These are phyloP conservation scores for Chlorella sp. DNA, from an alignment of 139 green algal species.

Conservation along the genomic window DNA sequence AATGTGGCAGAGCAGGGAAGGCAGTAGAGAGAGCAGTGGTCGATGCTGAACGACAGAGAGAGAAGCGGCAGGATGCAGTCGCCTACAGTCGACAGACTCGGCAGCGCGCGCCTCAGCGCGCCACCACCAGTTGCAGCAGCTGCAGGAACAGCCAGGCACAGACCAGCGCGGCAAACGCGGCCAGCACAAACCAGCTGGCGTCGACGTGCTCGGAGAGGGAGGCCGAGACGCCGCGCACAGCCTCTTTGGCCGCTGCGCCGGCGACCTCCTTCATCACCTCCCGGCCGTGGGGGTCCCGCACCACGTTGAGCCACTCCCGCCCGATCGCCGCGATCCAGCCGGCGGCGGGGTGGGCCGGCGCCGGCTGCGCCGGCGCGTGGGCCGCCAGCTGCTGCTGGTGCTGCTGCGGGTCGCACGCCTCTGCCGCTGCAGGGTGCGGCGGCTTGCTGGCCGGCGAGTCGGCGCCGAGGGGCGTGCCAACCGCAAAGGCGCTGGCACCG, in stretches of 20 bases:
- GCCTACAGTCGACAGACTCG: too few relatives aligned
- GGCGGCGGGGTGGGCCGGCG: neutral
- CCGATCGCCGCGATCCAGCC: slow-evolving; percentile 28
- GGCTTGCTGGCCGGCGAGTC: neutral
- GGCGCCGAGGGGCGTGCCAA: neutral
- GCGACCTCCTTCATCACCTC: slow-evolving; percentile 20
- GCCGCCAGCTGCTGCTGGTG: neutral
- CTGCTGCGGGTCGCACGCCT: neutral
- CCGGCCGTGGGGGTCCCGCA: slow-evolving; percentile 29
- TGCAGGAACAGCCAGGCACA: slow-evolving; percentile 15
- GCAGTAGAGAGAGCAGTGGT: too few relatives aligned
- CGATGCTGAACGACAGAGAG: too few relatives aligned
- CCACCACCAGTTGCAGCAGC: slow-evolving; percentile 12
- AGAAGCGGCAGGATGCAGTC: too few relatives aligned
- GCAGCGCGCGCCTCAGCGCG: neutral
- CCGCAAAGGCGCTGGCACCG: neutral
- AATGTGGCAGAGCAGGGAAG: too few relatives aligned
- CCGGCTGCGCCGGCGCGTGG: too few relatives aligned
- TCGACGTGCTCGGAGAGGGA: slow-evolving; percentile 6
- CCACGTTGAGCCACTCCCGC: slow-evolving; percentile 34
- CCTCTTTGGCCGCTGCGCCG: slow-evolving; percentile 23
- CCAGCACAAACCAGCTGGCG: slow-evolving; percentile 3
- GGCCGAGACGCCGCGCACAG: neutral
- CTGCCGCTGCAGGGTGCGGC: neutral
- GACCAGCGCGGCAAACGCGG: slow-evolving; percentile 9